Base-by-base conservation (phyloP, 495 filamentous ascomycete genomes). In the Apiosordaria backusii region DNA sequence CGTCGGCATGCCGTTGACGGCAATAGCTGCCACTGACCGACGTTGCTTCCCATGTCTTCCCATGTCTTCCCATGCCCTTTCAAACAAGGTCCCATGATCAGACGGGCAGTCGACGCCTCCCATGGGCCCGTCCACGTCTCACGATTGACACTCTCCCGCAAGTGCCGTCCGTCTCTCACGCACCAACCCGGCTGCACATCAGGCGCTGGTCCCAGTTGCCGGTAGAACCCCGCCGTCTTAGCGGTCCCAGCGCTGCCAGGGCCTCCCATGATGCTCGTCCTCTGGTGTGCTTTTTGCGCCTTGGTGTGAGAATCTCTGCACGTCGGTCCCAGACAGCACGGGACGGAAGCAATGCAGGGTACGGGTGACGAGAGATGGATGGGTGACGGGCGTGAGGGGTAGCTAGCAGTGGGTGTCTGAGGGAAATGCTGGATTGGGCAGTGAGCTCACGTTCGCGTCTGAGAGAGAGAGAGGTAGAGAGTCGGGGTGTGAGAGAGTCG, bases 151-250 rank as follows among this genome's bases (percentile, higher is more conserved):
- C 52, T 55, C 22, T 23, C 52, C 52, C 50, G 27, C 35, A 58
- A n/a, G 22, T 55, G 2, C 67, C 59, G 58, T 59, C 59, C 59
- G 53, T 59, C 58, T 68, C 62, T 61, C 62, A 52, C 59, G 54
- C 29, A 53, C 52, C 27, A 53, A 13, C 62, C 23, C 21, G 27
- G 53, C 40, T 4, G 24, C 16, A 16, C 6, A 40, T 29, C 40
- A 68, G 63, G 67, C 60, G 63, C 59, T 63, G 60, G 62, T 65
- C 67, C 40, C 15, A 50, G 52, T 5, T 19, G 22, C 52, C n/a
- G 35, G 35, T 45, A 45, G 35, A 21, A n/a, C 22, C n/a, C 63
- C 24, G 59, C n/a, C 22, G 59, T 24, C 60, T 54, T 54, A 68
- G 62, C 62, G 58, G 67, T 57, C 50, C 62, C 58, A 62, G 57